Evolutionary conservation across 73 alveolate species (phyloP), one percentile per base, ranked within the genome.

Genomic region (Diophrys appendiculata): DNA sequence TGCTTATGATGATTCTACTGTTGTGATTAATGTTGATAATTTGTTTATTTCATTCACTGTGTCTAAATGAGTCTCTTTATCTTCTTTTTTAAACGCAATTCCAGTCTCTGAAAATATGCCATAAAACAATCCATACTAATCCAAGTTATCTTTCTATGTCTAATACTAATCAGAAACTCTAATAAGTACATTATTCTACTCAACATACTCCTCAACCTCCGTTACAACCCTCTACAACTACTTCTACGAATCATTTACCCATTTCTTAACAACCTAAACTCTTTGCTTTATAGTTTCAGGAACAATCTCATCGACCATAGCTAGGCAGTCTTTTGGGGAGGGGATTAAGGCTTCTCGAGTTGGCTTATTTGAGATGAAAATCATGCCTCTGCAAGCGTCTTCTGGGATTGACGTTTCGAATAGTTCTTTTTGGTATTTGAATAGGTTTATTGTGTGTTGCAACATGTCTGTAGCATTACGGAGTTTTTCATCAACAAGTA

Each of bases 131-230:
- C 92, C 92, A 80, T 85, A 84, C 24, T 79, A 77, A 53, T 77
- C 86, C 0, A 90, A 75, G 27, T 83, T 72, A 80, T 83, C 87
- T 86, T 83, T 85, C 22, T 78, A 53, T 35, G 75, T 87, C 35
- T 69, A 54, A 54, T 80, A 75, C 54, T 85, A 25, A 52, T 87
- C 90, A 34, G 81, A 72, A 0, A 90, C 91, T 8, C 54, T 27
- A 68, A 84, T 85, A 18, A 90, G 80, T 3, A 84, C 43, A 67
- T 85, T 90, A 73, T 86, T 80, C 54, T 87, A 55, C 67, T 90
- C 88, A 28, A 90, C 96, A 76, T 84, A 90, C 32, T 90, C 96
- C 68, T 90, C 96, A 34, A 90, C 90, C 0, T 89, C 43, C 13
- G 91, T 78, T 3, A 82, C 74, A 32, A 84, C 73, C 68, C 85